These are phyloP conservation scores for Phytophthora macrochlamydospora DNA, from an alignment of 352 stramenopile species.

Conservation along the genomic window DNA sequence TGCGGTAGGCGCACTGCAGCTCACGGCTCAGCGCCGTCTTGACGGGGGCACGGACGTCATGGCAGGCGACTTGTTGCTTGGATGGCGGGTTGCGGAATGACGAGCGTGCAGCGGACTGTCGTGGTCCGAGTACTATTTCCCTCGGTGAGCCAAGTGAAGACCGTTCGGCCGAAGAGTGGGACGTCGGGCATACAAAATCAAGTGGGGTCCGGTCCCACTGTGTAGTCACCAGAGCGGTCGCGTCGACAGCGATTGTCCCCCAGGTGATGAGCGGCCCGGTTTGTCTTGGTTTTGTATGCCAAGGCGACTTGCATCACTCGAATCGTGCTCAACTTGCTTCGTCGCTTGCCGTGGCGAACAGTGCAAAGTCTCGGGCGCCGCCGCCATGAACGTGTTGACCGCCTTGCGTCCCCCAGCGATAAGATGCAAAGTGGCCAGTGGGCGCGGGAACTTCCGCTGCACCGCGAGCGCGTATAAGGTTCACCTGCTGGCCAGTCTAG, in stretches of 20 bases:
- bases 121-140: conserved; percentile 27
- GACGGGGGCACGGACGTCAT: neutral
- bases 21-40: conserved; percentile 23
- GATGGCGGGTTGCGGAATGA: conserved; percentile 26
- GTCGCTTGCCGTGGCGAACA: conserved; percentile 9
- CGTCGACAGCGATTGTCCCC: conserved; percentile 18
- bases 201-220: conserved; percentile 5
- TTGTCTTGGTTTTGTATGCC: neutral
- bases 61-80: neutral
- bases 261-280: conserved; percentile 15
- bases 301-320: conserved; percentile 6
- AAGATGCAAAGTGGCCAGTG: too few relatives aligned
- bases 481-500: too few relatives aligned
- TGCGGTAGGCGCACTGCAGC: conserved; percentile 52
- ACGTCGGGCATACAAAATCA: neutral
- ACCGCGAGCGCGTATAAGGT: too few relatives aligned
- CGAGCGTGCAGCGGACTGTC: neutral
- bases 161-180: neutral
- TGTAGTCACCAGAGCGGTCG: conserved; percentile 17
- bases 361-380: conserved; percentile 4
- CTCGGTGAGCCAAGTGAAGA: conserved; percentile 2
- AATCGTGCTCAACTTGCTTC: conserved; percentile 12
- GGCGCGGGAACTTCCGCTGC: too few relatives aligned
- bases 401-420: too few relatives aligned
- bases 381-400: too few relatives aligned